Conservation (phyloP, 495 filamentous ascomycete genomes). For the Pyronema domesticum region DNA sequence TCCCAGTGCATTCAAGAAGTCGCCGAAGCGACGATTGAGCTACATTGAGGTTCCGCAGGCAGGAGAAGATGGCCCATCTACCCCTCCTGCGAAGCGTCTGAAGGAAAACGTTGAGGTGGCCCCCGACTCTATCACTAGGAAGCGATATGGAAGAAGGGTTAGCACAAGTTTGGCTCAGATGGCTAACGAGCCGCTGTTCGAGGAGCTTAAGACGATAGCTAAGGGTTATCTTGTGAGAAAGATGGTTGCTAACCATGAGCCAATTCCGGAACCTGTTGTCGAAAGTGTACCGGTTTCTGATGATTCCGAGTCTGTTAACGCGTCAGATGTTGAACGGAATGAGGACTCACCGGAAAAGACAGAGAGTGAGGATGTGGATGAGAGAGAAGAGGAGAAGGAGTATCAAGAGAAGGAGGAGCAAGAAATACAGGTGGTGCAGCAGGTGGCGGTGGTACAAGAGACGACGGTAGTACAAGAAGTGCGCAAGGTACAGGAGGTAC, state of each 20-base stretch:
- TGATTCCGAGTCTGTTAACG: too few species aligned
- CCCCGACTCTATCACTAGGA: neutral
- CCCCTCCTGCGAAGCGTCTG: neutral
- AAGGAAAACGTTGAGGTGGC: neutral
- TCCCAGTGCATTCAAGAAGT: neutral
- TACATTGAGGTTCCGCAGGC: slow-evolving; percentile 1
- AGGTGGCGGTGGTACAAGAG: neutral
- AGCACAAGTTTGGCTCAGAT: neutral
- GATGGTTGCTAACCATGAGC: neutral
- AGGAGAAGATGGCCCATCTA: neutral
- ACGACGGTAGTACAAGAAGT: neutral
- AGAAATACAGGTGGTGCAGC: neutral
- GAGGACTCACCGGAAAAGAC: too few species aligned
- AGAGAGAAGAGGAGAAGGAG: neutral
- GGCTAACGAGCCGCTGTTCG: neutral
- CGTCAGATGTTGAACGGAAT: too few species aligned
- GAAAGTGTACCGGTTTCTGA: too few species aligned
- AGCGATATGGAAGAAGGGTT: neutral
- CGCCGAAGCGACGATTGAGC: slow-evolving; percentile 1
- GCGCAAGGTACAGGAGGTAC: neutral
- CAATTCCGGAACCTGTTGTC: neutral
- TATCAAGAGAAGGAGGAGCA: neutral
- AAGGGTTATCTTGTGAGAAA: neutral
- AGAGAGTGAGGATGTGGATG: neutral
- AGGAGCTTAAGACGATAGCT: neutral